Evolutionary conservation across 1,139 yeast species (phyloP).

Genomic region (Meyerozyma sp.): DNA sequence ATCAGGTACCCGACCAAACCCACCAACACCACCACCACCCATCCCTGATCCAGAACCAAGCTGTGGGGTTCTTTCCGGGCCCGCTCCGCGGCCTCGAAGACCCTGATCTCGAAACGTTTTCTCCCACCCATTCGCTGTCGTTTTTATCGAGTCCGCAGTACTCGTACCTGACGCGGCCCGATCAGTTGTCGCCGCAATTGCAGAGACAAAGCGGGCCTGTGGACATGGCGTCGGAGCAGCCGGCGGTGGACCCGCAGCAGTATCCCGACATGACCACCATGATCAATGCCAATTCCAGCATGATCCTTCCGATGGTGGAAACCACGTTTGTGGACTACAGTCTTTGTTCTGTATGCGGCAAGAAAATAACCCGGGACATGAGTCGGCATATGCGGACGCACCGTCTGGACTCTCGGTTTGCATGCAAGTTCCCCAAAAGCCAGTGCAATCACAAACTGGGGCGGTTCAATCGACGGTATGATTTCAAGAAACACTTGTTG

Average conservation of each 20-base stretch:
- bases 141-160: neutral
- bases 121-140: neutral
- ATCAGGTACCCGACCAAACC: neutral
- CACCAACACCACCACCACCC: neutral
- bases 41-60: too few relatives aligned
- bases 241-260: conserved; percentile 10
- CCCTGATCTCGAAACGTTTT: neutral
- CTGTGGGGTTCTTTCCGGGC: neutral
- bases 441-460: conserved; percentile 57
- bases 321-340: conserved; percentile 18
- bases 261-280: conserved; percentile 40
- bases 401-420: conserved; percentile 51
- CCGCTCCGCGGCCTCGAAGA: neutral
- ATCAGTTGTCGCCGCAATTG: neutral
- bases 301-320: conserved; percentile 34
- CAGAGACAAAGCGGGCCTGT: neutral
- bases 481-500: conserved; percentile 60
- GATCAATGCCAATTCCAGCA: conserved; percentile 31
- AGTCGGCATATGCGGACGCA: conserved; percentile 64
- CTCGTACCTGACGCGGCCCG: neutral
- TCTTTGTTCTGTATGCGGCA: conserved; percentile 51
- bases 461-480: conserved; percentile 61
- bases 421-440: conserved; percentile 52
- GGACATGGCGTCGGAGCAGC: neutral
- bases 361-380: conserved; percentile 55